Evolutionary conservation across 2,329 filamentous ascomycete species (phyloP), one percentile per base, ranked within the genome.

Genomic region (Mycogone perniciosa): DNA sequence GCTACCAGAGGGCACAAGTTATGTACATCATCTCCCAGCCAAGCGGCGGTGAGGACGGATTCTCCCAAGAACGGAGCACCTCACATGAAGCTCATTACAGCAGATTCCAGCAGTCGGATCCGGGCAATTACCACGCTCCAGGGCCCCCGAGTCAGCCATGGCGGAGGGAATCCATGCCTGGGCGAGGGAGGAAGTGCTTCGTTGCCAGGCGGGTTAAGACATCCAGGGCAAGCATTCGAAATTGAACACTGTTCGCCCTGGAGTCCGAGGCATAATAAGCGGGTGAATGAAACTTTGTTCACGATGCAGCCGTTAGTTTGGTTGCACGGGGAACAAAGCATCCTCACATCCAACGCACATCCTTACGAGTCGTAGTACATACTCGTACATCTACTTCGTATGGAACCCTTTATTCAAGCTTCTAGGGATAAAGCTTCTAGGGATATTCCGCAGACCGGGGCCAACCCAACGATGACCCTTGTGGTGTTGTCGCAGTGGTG

Each of bases 31-130:
- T 30, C 20, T 6, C 40, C 20, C 31, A 39, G 31, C 31, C 45
- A 52, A 44, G 50, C 44, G 30, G 50, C 50, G 50, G 50, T 52
- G 50, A 52, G 34, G 8, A 20, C 13, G 31, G 37, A 40, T 27
- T 27, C 29, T 33, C 38, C 38, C 26, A 29, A 20, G 20, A 30
- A 38, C 44, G 46, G 39, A 34, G 31, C 38, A 44, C 46, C 46
- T 34, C 35, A 41, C 37, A 30, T 37, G 48, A 37, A 31, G 31
- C 44, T 46, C 48, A 46, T 50, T 46, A 37, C 35, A 46, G 38
- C 31, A 5, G 43, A 31, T 30, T 51, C 35, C 43, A 46, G 43
- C 35, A 35, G 30, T 41, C 38, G n/a, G 37, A 11, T 20, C 9
- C 31, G 33, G 44, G 27, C 44, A 40, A 40, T 50, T 13, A 41